Conservation (phyloP, 2,329 filamentous ascomycete genomes). For the Ophiobolus disseminans region DNA sequence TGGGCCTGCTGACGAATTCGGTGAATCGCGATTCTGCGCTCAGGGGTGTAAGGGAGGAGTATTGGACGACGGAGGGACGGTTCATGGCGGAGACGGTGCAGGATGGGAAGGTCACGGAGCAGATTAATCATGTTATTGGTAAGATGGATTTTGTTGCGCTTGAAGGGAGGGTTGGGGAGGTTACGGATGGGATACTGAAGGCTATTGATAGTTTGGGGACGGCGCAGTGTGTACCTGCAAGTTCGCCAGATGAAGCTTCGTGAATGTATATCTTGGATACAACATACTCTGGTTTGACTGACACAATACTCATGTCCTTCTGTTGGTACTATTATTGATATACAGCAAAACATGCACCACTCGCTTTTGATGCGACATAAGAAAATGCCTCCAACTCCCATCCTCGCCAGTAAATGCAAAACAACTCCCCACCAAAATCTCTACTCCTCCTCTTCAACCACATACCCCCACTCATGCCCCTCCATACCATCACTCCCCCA, state of each 20-base stretch:
- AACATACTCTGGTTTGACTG: too few species aligned
- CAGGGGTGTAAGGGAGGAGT: conserved; percentile 69
- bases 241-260: not conserved
- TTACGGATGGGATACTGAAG: conserved; percentile 45
- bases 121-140: conserved; percentile 71
- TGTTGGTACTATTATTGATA: too few species aligned
- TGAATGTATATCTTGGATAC: too few species aligned
- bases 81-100: conserved; percentile 79
- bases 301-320: too few species aligned
- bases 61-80: conserved; percentile 81
- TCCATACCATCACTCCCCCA: conserved; percentile 54
- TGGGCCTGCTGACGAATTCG: conserved; percentile 81
- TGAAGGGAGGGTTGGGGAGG: conserved; percentile 66
- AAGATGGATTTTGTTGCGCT: conserved; percentile 69
- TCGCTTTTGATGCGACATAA: too few species aligned
- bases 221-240: conserved; percentile 10
- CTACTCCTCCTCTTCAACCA: conserved; percentile 54
- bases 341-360: too few species aligned
- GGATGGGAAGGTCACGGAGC: conserved; percentile 75
- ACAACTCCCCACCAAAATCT: too few species aligned
- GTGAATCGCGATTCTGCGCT: conserved; percentile 75
- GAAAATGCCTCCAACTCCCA: too few species aligned
- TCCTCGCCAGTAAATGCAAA: too few species aligned
- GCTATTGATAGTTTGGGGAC: conserved; percentile 38
- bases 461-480: conserved; percentile 56